Conservation (phyloP, 345 rosid genomes). For the Populus simonii region DNA sequence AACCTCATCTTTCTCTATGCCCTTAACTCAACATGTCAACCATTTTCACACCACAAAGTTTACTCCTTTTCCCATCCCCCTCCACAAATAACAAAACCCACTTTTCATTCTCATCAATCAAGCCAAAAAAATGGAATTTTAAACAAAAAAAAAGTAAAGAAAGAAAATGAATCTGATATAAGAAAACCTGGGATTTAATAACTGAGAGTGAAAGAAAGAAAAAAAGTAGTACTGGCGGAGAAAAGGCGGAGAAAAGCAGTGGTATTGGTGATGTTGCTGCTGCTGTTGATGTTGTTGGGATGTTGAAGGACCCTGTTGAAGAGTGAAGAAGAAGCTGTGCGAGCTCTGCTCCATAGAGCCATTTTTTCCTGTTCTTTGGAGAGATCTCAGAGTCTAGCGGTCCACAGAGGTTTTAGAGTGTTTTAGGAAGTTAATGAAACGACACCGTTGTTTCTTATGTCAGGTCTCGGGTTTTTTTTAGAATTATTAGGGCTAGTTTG, state of each 20-base stretch:
- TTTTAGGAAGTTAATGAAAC: background rate
- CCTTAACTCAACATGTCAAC: background rate
- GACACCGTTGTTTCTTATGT: background rate
- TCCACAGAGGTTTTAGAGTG: background rate
- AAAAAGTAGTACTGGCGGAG: conserved; percentile 17
- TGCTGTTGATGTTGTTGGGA: background rate
- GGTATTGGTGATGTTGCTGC: background rate
- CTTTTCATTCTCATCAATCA: background rate
- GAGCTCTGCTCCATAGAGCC: conserved; percentile 25
- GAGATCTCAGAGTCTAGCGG: background rate
- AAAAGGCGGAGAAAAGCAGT: background rate
- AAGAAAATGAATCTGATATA: background rate
- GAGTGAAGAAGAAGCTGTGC: conserved; percentile 11
- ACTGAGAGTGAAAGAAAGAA: background rate
- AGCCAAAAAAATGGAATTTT: background rate
- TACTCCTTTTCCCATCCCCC: background rate
- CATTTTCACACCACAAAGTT: background rate
- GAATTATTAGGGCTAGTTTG: background rate
- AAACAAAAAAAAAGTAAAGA: background rate
- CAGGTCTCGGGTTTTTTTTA: too few relatives aligned
- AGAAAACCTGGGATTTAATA: background rate
- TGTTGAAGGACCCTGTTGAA: conserved; percentile 14
- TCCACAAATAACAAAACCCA: background rate
- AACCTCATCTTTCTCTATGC: background rate
- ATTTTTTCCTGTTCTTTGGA: background rate